Conservation (phyloP, 176 grass and related monocot species). For the Ensete ventricosum region DNA sequence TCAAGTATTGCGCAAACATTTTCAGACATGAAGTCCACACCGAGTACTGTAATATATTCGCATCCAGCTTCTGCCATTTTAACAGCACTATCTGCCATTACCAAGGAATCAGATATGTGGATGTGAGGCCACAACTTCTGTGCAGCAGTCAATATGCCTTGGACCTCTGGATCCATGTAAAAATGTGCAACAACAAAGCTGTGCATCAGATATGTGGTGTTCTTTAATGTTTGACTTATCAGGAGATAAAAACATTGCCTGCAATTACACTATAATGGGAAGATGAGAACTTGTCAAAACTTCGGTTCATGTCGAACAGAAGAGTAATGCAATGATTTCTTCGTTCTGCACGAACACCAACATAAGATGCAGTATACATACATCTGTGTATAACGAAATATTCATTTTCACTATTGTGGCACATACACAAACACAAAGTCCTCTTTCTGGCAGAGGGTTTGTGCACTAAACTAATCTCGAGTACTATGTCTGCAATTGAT, state of each 20-base stretch:
- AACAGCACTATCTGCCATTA: conserved; percentile 91
- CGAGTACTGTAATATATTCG: conserved; percentile 77
- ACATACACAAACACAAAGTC: too few species aligned
- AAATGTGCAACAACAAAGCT: conserved; percentile 67
- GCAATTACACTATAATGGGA: conserved; percentile 20
- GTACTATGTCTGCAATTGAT: too few species aligned
- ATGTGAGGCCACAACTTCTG: conserved; percentile 93
- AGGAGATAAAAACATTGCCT: conserved; percentile 85
- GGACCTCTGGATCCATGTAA: conserved; percentile 98
- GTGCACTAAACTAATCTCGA: too few species aligned
- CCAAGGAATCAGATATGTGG: conserved; percentile 83
- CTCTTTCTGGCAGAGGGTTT: too few species aligned
- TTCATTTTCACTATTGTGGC: too few species aligned
- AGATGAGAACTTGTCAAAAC: conserved; percentile 3
- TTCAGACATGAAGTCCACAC: conserved; percentile 99
- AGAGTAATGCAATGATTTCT: not conserved
- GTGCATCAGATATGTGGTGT: not conserved
- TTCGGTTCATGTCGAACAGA: conserved; percentile 6
- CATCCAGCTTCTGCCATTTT: conserved; percentile 97
- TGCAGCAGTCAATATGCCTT: conserved; percentile 85
- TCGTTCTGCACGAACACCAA: not conserved
- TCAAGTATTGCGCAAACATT: conserved; percentile 97
- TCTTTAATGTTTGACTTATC: conserved; percentile 52
- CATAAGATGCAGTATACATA: too few species aligned
- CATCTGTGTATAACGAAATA: too few species aligned